Evolutionary conservation across 1,284 basidiomycete species (phyloP), one percentile per base, ranked within the genome.

Genomic region (Cutaneotrichosporon daszewskae): DNA sequence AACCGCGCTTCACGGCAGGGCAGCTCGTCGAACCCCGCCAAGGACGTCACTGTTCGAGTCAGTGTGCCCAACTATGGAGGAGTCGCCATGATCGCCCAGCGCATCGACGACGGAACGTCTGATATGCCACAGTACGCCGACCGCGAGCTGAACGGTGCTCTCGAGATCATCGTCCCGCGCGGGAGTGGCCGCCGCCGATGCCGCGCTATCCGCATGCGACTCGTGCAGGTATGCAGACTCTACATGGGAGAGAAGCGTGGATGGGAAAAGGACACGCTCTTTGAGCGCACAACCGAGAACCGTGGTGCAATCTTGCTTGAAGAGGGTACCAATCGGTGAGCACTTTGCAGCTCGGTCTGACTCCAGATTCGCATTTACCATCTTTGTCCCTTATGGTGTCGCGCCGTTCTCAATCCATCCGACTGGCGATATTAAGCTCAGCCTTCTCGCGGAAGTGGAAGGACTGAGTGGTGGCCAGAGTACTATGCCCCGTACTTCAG

Each of bases 131-230:
- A 33, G 18, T 29, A 19, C 39, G 22, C 18, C 10, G 35, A 41
- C 27, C 33, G 44, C 29, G 53, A 53, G 43, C 40, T 60, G 12
- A 34, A 28, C 2, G 60, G 60, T 11, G 59, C 57, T 35, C 37
- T 65, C 11, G 58, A 62, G 36, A 50, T 64, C 19, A 42, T 40
- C 17, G 29, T 61, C 5, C 56, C 56, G 7, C 29, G 33, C 4
- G 58, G 54, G 3, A 37, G 28, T 9, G 59, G 59, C 2, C 34
- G 47, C 20, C 29, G 42, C 14, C 37, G 57, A 23, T 60, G 59
- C 32, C 60, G 58, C 32, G 45, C 56, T 1, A 60, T 68, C 37
- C 46, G 57, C 33, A 53, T 68, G 10, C 55, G 45, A 3, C 34
- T 62, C 2, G 39, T 49, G 27, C 52, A 51, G 10, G 38, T 48